Percentiles rank a stretch among this genome's conserved stretches.
These are phyloP conservation scores for Venustampulla echinocandica DNA, from an alignment of 495 filamentous ascomycete species.

Conservation along the genomic window DNA sequence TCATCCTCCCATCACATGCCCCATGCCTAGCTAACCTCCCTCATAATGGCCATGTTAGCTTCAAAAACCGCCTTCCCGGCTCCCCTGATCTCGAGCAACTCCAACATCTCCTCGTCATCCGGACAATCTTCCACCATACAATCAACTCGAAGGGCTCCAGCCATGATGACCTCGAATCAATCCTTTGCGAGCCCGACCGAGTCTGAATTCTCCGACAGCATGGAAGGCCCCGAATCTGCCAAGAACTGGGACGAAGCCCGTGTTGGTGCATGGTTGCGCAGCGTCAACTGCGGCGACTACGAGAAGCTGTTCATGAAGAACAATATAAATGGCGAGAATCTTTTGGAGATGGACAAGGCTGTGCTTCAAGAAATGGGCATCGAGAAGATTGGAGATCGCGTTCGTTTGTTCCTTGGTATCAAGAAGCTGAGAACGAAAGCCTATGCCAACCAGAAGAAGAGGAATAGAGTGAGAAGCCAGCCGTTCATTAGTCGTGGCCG, in stretches of 20 bases:
- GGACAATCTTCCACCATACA: slow-evolving; percentile 45
- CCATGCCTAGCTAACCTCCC: slow-evolving; percentile 16
- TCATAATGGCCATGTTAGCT: slow-evolving; percentile 72
- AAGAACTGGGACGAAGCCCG: slow-evolving; percentile 83
- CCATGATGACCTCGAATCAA: slow-evolving; percentile 49
- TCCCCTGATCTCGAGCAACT: slow-evolving; percentile 47
- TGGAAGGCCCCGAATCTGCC: slow-evolving; percentile 41
- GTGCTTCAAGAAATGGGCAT: slow-evolving; percentile 97
- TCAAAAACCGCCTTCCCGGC: slow-evolving; percentile 70
- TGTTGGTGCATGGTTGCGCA: slow-evolving; percentile 82
- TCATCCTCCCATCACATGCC: not conserved
- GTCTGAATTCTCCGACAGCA: slow-evolving; percentile 90
- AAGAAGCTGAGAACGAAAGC: slow-evolving; percentile 85
- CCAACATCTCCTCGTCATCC: slow-evolving; percentile 43
- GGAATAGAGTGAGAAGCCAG: slow-evolving; percentile 82
- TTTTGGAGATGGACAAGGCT: slow-evolving; percentile 93
- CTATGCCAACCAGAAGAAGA: slow-evolving; percentile 73
- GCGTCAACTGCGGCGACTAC: slow-evolving; percentile 88
- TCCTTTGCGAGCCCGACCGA: slow-evolving; percentile 81
- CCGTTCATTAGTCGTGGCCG: slow-evolving; percentile 14
- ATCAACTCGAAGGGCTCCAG: slow-evolving; percentile 43
- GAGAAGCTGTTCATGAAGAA: slow-evolving; percentile 85
- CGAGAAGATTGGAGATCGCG: slow-evolving; percentile 93
- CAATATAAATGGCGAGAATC: slow-evolving; percentile 91
- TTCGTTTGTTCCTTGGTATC: slow-evolving; percentile 87